Base-by-base conservation (phyloP, 139 green algal genomes). In the Penium margaritaceum region DNA sequence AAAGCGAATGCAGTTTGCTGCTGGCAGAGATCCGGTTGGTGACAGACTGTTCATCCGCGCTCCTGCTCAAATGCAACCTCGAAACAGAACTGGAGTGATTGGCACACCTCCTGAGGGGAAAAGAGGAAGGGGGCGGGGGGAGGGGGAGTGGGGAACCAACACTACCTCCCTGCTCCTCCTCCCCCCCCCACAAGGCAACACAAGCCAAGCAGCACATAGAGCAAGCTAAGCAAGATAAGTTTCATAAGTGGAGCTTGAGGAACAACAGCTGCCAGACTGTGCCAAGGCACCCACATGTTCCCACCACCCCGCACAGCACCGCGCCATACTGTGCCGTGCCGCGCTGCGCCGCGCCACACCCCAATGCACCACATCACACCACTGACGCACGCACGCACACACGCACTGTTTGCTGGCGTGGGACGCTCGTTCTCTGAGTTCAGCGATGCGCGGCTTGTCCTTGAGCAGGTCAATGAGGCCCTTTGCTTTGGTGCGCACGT, bases 401-500 rank as follows among this genome's bases (percentile, higher is more conserved):
- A 55, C 29, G 35, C 78, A 83, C 66, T 80, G 81, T 24, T 75
- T 36, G 24, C 41, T 27, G 64, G 81, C 81, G 30, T 21, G 17
- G 27, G 32, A 35, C 36, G 77, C 77, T 46, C 73, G 81, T 9
- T 80, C 72, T 19, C 77, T 41, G 21, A 58, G 58, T 38, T 80
- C 77, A 24, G 27, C 30, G 34, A 86, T 72, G 29, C 36, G n/a
- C 1, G 55, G 65, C 0, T 35, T 55, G 43, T 86, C 81, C 1
- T 71, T 33, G 3, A 86, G 60, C 27, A 84, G 21, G 17, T 30
- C 47, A 15, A 79, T 21, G 0, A 86, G 30, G 4, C 35, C 74
- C 73, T 81, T 27, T 17, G 79, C 63, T 30, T 77, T 89, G 39
- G 92, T 81, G 17, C 90, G 76, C 14, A 97, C 90, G 70, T 95